Conservation (phyloP, 257 asterid species). For the Solanum chmielewskii region DNA sequence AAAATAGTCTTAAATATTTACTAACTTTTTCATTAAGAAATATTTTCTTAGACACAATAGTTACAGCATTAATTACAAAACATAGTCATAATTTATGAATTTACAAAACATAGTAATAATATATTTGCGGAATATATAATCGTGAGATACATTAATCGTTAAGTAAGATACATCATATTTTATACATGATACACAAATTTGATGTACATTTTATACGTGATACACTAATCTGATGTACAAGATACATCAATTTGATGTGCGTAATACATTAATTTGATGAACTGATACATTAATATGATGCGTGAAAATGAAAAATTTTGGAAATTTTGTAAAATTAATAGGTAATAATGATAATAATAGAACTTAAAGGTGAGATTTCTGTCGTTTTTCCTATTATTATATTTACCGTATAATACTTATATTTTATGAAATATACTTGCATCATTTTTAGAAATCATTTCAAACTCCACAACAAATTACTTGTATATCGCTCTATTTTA, state of each 20-base stretch:
- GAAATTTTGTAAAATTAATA: too few relatives aligned
- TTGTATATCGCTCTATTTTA: neutral
- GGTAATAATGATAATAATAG: too few relatives aligned
- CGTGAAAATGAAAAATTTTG: too few relatives aligned
- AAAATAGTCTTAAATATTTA: neutral
- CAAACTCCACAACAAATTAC: neutral
- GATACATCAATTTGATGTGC: too few relatives aligned
- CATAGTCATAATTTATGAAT: neutral
- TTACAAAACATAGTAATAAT: neutral
- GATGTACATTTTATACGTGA: too few relatives aligned
- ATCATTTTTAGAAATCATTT: neutral
- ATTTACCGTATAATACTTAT: neutral
- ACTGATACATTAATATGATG: too few relatives aligned
- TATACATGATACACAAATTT: neutral
- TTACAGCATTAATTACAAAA: neutral
- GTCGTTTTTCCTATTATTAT: too few relatives aligned
- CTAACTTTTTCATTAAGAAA: neutral
- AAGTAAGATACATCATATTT: neutral
- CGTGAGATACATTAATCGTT: too few relatives aligned
- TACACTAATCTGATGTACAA: too few relatives aligned
- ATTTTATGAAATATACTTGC: neutral
- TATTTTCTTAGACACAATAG: neutral
- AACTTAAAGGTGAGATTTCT: too few relatives aligned
- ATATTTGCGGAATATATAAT: neutral
- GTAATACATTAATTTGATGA: too few relatives aligned